Evolutionary conservation across 306 rosid species (phyloP), one percentile per base, ranked within the genome.

Genomic region (Vigna mungo): DNA sequence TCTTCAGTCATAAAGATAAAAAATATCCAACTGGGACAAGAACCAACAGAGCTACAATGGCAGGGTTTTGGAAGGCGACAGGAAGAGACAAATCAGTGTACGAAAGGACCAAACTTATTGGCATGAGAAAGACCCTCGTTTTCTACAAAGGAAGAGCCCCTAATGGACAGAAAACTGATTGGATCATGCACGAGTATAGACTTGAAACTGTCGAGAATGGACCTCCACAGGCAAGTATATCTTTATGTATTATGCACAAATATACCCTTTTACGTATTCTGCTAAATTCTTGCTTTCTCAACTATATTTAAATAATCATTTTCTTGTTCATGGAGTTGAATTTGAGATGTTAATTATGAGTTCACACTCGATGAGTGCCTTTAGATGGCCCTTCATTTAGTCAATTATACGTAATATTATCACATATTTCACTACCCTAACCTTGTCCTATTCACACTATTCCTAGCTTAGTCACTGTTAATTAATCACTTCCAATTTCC

Each of bases 1-100:
- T 94, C 83, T 94, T 94, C 52, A 94, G 98, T 87, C 93, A 94
- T 83, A 94, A 92, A 73, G 98, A 94, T 20, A 94, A 94, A 90
- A 94, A 94, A 62, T 94, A 94, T 80, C 98, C 98, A n/a, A 90
- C 98, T 0, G 98, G 98, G 61, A 94, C 98, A 17, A 92, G 98
- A 78, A 94, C 98, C 4, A 94, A 94, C 54, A 80, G 98, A 53
- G 98, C 98, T 0, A 94, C 98, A 11, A 82, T 89, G 87, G 95
- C 90, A 0, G 98, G 98, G 74, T 94, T 94, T 41, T 94, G 98
- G 98, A 94, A 94, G 65, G 98, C 98, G 1, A 94, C 98, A 0
- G 98, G 98, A 34, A 79, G 98, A 83, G 98, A 94, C 85, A 94
- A 94, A 76, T 85, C 98, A 2, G 97, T 94, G 61, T 92, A 89